Conservation (phyloP, 140 eudicot genomes). For the Bidens hawaiensis region DNA sequence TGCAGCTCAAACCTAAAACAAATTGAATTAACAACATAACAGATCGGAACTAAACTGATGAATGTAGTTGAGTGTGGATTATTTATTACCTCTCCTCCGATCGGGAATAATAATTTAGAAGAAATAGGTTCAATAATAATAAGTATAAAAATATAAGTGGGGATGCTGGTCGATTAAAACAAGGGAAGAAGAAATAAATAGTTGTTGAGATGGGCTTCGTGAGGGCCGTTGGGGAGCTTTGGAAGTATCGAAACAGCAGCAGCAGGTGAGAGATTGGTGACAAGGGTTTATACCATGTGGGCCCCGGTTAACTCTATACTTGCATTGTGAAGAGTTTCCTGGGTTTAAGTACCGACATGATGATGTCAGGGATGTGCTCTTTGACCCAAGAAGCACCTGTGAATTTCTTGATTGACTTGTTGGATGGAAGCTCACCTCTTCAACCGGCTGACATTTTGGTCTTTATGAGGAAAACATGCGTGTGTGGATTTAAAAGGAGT, state of each 20-base stretch:
- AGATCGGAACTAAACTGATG: not conserved
- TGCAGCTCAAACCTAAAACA: not conserved
- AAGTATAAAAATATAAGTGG: not conserved
- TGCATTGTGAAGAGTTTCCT: not conserved
- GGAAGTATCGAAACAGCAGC: conserved; percentile 19
- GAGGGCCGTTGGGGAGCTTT: conserved; percentile 25
- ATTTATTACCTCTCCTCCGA: conserved; percentile 13
- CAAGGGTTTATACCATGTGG: conserved; percentile 6
- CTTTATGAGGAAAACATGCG: too few relatives aligned
- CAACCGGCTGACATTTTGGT: too few relatives aligned
- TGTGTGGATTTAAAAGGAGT: too few relatives aligned
- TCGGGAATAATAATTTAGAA: not conserved
- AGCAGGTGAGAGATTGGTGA: conserved; percentile 4
- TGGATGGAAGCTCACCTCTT: too few relatives aligned
- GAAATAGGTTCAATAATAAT: not conserved
- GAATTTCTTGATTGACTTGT: too few relatives aligned
- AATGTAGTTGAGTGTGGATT: conserved; percentile 10
- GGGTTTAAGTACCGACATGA: not conserved
- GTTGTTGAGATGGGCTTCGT: not conserved
- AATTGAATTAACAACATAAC: not conserved
- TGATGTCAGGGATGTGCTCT: too few relatives aligned
- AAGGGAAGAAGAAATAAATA: too few relatives aligned
- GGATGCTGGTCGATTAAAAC: conserved; percentile 16
- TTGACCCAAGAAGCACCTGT: too few relatives aligned
- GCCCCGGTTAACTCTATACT: too few relatives aligned